These are phyloP conservation scores for Globisporangium ultimum DNA, from an alignment of 352 stramenopile species.

Conservation along the genomic window DNA sequence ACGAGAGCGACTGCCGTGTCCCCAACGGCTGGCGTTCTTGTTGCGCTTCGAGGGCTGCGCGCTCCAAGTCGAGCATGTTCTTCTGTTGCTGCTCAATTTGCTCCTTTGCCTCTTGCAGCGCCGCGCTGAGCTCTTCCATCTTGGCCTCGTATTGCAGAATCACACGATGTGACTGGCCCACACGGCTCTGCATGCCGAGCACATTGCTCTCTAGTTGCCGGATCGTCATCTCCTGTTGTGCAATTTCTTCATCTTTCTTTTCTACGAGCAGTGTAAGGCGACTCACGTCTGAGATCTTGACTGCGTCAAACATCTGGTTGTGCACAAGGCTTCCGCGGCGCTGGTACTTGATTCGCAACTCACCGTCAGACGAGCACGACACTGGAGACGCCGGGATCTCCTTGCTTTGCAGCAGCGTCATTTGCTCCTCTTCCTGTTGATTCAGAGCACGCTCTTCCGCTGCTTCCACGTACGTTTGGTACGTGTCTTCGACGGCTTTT, in stretches of 20 bases:
- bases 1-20: not conserved
- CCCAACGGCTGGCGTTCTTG: not conserved
- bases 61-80: slow-evolving; percentile 1
- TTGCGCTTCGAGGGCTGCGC: not conserved
- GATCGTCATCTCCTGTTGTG: slow-evolving; percentile 58
- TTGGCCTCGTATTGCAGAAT: slow-evolving; percentile 71
- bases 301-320: slow-evolving; percentile 79
- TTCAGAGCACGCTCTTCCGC: slow-evolving; percentile 9
- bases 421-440: slow-evolving; percentile 45
- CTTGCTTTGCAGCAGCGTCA: slow-evolving; percentile 50
- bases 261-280: slow-evolving; percentile 61
- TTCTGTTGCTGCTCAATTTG: slow-evolving; percentile 30
- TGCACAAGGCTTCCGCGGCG: slow-evolving; percentile 67
- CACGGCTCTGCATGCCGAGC: slow-evolving; percentile 59
- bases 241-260: slow-evolving; percentile 68
- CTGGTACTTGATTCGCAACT: slow-evolving; percentile 70
- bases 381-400: slow-evolving; percentile 20
- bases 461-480: slow-evolving; percentile 57
- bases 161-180: slow-evolving; percentile 59
- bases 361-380: slow-evolving; percentile 37
- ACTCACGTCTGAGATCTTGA: slow-evolving; percentile 71
- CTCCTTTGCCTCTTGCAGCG: slow-evolving; percentile 49
- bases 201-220: slow-evolving; percentile 67
- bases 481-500: slow-evolving; percentile 63
- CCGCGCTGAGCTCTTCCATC: slow-evolving; percentile 65